Evolutionary conservation across 208 protist species (phyloP).

Genomic region (Trypanosomatidae sp.): DNA sequence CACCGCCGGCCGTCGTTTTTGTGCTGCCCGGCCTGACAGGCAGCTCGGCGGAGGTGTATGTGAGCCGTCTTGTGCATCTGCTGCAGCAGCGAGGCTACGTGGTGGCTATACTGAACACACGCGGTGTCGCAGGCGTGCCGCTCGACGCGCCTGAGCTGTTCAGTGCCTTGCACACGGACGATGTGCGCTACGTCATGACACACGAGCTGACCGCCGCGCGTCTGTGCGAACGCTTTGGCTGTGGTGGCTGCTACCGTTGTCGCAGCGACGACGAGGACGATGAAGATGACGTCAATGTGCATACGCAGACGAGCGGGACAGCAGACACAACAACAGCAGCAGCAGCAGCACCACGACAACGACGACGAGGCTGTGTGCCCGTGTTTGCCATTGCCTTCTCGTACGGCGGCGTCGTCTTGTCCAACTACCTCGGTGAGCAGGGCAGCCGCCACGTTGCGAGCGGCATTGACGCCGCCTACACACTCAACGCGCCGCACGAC

Average conservation of each 20-base stretch:
- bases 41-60: conserved; percentile 28
- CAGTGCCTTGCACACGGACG: conserved; percentile 33
- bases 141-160: conserved; percentile 41
- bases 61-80: conserved; percentile 23
- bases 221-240: conserved; percentile 1
- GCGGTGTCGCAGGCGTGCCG: conserved; percentile 37
- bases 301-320: no score
- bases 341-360: no score
- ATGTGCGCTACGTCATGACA: conserved; percentile 34
- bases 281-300: neutral
- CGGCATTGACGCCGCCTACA: conserved; percentile 20
- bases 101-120: conserved; percentile 2
- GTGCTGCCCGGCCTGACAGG: conserved; percentile 46
- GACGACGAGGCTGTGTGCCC: no score
- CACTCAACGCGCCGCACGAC: conserved; percentile 32
- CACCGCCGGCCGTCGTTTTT: conserved; percentile 21
- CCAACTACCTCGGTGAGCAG: conserved; percentile 46
- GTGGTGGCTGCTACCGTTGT: neutral
- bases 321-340: no score
- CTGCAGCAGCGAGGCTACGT: conserved; percentile 3
- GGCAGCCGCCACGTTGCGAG: conserved; percentile 6
- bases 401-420: conserved; percentile 39
- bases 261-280: no score
- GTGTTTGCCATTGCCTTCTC: conserved; percentile 51
- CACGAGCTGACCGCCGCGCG: conserved; percentile 11